These are phyloP conservation scores for Cardamine resedifolia DNA, from an alignment of 345 rosid genomes.

Conservation along the genomic window DNA sequence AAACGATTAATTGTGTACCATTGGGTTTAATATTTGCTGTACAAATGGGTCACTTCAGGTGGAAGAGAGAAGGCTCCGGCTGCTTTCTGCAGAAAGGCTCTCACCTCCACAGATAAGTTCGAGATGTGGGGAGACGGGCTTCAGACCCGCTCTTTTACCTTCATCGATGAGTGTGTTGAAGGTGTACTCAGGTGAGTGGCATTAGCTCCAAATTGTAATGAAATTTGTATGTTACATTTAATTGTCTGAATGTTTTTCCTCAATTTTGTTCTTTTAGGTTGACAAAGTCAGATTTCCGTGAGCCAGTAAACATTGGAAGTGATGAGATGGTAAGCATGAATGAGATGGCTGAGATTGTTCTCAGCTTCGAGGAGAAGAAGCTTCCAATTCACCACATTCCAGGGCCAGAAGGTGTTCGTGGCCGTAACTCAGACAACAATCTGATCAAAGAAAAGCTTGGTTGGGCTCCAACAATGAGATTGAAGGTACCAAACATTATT, in stretches of 20 bases:
- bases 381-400: constrained; percentile 96
- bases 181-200: constrained; percentile 82
- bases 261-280: constrained; percentile 44
- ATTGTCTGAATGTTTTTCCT: neutral
- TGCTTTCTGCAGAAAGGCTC: constrained; percentile 93
- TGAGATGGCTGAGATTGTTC: constrained; percentile 96
- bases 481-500: constrained; percentile 57
- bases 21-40: constrained; percentile 5
- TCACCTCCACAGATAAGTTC: constrained; percentile 80
- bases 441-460: constrained; percentile 98
- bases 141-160: constrained; percentile 96
- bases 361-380: constrained; percentile 80
- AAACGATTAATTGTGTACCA: neutral
- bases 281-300: constrained; percentile 96
- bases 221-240: neutral
- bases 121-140: constrained; percentile 99
- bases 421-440: constrained; percentile 96
- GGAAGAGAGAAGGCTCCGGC: constrained; percentile 99
- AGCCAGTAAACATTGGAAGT: constrained; percentile 98
- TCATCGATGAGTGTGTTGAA: constrained; percentile 98
- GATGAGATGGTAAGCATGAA: constrained; percentile 99
- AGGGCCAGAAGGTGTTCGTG: constrained; percentile 99
- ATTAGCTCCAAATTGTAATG: neutral
- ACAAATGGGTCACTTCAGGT: constrained; percentile 46
- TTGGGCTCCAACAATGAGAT: constrained; percentile 96